Percentiles rank a stretch among this genome's conserved stretches.
Conservation (phyloP, 106 monocot genomes). For the Phalaenopsis aphrodite region DNA sequence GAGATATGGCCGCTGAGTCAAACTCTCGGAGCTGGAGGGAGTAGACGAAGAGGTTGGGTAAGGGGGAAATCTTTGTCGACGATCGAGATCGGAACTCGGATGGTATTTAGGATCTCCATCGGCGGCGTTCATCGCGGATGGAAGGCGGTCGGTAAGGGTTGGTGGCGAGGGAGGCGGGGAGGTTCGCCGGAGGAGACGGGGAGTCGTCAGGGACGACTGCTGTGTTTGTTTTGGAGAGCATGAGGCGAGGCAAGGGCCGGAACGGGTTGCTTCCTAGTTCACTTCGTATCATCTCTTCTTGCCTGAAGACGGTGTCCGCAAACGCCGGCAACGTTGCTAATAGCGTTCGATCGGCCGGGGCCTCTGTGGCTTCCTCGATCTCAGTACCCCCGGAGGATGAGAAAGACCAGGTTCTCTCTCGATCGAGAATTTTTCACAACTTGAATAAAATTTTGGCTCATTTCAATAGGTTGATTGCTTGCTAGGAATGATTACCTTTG, state of each 20-base stretch:
- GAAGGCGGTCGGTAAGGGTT: constrained; percentile 19
- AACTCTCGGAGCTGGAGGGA: constrained; percentile 3
- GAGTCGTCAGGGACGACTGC: not conserved
- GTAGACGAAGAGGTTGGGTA: constrained; percentile 7
- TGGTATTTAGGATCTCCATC: constrained; percentile 41
- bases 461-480: not conserved
- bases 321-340: constrained; percentile 80
- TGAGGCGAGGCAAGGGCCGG: constrained; percentile 28
- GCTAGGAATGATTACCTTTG: not conserved
- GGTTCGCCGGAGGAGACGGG: not conserved
- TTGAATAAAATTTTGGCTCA: not conserved
- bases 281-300: constrained; percentile 85
- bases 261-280: constrained; percentile 85
- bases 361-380: constrained; percentile 76
- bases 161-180: not conserved
- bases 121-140: constrained; percentile 19
- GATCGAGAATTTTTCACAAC: not conserved
- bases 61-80: not conserved
- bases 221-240: constrained; percentile 12
- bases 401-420: constrained; percentile 64
- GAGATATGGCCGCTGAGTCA: constrained; percentile 8
- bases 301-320: constrained; percentile 85
- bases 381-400: constrained; percentile 42
- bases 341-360: constrained; percentile 79
- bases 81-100: constrained; percentile 25